A percentile compares a stretch with the other conserved stretches of the same genome.
Evolutionary conservation across 1,284 basidiomycete genomes (phyloP).

Genomic region (Tremellales sp.): DNA sequence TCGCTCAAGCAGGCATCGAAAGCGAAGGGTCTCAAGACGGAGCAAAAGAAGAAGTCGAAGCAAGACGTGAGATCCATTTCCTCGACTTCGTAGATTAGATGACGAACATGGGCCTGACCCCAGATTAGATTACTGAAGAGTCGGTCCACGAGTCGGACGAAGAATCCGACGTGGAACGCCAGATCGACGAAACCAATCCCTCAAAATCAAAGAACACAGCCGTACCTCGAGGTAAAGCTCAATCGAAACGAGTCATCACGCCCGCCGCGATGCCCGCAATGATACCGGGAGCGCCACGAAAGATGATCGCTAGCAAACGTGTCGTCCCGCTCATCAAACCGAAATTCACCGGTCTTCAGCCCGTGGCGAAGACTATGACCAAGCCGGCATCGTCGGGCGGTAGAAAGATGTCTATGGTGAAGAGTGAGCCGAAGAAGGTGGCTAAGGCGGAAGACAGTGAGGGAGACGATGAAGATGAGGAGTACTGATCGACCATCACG

Average conservation of each 20-base stretch:
- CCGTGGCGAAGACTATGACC: not conserved
- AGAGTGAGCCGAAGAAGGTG: not conserved
- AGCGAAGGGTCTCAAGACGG: too few relatives aligned
- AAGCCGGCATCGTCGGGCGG: not conserved
- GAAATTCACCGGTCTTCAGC: constrained; percentile 2
- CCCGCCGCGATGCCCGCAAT: not conserved
- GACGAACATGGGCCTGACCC: too few relatives aligned
- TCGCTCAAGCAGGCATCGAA: too few relatives aligned
- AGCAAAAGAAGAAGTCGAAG: too few relatives aligned
- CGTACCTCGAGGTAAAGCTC: not conserved
- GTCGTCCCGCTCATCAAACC: not conserved
- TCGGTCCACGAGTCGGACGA: too few relatives aligned
- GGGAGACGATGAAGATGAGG: not conserved
- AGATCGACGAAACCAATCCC: not conserved
- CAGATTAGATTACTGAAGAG: too few relatives aligned
- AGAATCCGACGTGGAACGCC: not conserved
- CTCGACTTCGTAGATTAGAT: too few relatives aligned
- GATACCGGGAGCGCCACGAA: not conserved
- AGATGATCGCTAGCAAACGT: not conserved
- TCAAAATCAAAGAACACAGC: not conserved
- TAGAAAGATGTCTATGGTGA: not conserved
- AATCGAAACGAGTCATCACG: not conserved
- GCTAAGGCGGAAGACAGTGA: not conserved
- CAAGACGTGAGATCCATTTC: too few relatives aligned
- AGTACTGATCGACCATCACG: too few relatives aligned